A percentile compares a stretch with the other conserved stretches of the same genome.
Conservation (phyloP, 805 yeast genomes). For the Tetrapisispora phaffii region DNA sequence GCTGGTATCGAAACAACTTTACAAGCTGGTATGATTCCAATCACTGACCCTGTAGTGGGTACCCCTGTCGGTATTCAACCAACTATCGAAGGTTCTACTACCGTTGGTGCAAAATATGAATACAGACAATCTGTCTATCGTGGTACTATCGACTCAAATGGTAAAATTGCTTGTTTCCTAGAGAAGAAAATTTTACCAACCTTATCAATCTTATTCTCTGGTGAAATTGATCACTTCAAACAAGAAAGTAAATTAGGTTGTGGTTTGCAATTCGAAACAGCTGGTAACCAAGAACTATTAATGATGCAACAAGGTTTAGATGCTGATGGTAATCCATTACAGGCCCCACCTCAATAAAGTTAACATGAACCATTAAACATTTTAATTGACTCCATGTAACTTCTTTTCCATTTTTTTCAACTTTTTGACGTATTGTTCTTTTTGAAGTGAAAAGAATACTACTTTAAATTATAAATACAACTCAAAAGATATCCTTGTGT, state of each 20-base stretch:
- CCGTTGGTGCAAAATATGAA: conserved; percentile 94
- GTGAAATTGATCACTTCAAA: conserved; percentile 84
- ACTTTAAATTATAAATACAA: not conserved
- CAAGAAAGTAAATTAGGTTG: conserved; percentile 76
- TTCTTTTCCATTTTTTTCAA: not conserved
- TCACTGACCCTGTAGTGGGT: conserved; percentile 65
- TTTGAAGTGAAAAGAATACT: not conserved
- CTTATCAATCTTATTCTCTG: conserved; percentile 75
- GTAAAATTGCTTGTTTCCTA: conserved; percentile 82
- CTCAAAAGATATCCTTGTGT: conserved; percentile 2
- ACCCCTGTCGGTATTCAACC: conserved; percentile 76
- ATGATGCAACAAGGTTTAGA: conserved; percentile 87
- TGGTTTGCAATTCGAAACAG: conserved; percentile 91
- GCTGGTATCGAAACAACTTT: conserved; percentile 86
- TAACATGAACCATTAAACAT: not conserved
- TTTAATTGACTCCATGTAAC: not conserved
- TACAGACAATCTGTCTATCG: conserved; percentile 93
- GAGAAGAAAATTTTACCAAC: conserved; percentile 93
- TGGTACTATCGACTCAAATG: conserved; percentile 85
- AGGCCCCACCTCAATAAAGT: conserved; percentile 53
- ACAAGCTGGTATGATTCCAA: conserved; percentile 66
- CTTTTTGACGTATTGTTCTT: not conserved
- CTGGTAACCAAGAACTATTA: conserved; percentile 87
- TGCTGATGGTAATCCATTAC: conserved; percentile 77
- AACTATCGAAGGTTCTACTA: conserved; percentile 81